Base-by-base conservation (phyloP, 1,139 yeast genomes). In the Hansenula anomala region DNA sequence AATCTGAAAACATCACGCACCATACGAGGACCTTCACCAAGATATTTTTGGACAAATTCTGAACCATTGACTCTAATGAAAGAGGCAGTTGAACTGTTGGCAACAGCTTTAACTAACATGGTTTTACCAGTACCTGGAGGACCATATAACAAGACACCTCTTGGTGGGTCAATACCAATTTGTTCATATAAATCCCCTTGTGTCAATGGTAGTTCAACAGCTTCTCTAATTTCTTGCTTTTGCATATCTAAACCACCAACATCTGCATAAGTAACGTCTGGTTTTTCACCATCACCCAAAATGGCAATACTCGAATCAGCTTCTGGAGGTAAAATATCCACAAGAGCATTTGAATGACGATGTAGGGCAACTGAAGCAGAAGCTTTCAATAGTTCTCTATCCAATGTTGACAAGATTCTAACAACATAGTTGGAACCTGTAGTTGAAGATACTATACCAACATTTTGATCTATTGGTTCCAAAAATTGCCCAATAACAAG, bases 101-200 rank as follows among this genome's bases (percentile, higher is more conserved):
- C 99, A 36, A 94, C 99, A 0, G 99, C 98, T 65, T 94, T 94
- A 39, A 90, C 99, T 61, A 94, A 75, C 97, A 94, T 89, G 29
- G 99, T 94, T 64, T 94, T 94, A 55, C 99, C 99, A 4, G 98
- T 94, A 61, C 99, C 99, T 36, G 99, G 99, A 15, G 98, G 97
- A 18, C 99, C 99, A 63, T 92, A 94, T 46, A 94, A 71, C 52
- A 94, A 68, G 28, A 94, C 98, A 57, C 99, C 99, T 54, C 97
- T 78, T 47, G 99, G 98, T 27, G 98, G 98, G 57, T 94, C 97
- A 51, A 94, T 94, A 66, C 99, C 99, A 59, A 94, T 94, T 65
- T 94, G 97, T 54, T 88, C 84, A 66, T 94, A 94, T 52, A 94
- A 72, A 56, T 94, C 98, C 36, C 94, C 95, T 63, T 94, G 98